Percentiles rank a stretch among this genome's conserved stretches.
Conservation (phyloP, 2,329 filamentous ascomycete genomes). For the Gremmenia infestans region DNA sequence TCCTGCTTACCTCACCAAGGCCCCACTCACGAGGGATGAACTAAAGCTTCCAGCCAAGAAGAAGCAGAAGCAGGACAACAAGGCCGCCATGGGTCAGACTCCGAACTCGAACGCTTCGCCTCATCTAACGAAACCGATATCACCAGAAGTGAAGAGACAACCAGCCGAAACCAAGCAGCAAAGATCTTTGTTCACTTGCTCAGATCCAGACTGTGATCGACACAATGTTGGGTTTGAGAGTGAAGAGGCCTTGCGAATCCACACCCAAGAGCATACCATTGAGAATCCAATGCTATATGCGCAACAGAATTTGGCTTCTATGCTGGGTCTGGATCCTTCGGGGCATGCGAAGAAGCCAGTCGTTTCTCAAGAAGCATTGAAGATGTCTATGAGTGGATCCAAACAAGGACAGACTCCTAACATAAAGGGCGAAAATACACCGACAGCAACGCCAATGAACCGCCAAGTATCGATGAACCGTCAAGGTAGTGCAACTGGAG, state of each 20-base stretch:
- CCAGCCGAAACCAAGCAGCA: conserved; percentile 19
- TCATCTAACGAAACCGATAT: conserved; percentile 24
- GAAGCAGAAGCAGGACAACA: conserved; percentile 47
- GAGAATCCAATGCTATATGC: conserved; percentile 51
- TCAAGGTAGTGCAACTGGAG: conserved; percentile 41
- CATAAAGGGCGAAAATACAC: conserved; percentile 33
- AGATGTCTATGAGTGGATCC: conserved; percentile 24
- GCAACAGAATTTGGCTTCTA: conserved; percentile 43
- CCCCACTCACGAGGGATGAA: conserved; percentile 46
- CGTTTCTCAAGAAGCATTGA: conserved; percentile 32
- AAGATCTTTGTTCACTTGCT: conserved; percentile 36
- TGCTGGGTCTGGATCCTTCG: conserved; percentile 48
- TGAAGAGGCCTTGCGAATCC: conserved; percentile 48
- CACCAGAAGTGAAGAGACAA: conserved; percentile 28
- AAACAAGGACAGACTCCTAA: conserved; percentile 40
- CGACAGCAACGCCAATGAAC: conserved; percentile 44
- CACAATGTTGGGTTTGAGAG: conserved; percentile 45
- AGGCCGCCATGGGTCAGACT: conserved; percentile 34
- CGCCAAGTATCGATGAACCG: conserved; percentile 44
- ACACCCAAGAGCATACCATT: conserved; percentile 53
- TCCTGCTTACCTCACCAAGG: conserved; percentile 43
- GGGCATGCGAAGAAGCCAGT: conserved; percentile 32
- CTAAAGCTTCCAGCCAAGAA: conserved; percentile 50
- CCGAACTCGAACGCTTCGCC: conserved; percentile 27
- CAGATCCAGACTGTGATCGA: conserved; percentile 51